Conservation (phyloP, 2,329 filamentous ascomycete species). For the Aspergillus sclerotialis region DNA sequence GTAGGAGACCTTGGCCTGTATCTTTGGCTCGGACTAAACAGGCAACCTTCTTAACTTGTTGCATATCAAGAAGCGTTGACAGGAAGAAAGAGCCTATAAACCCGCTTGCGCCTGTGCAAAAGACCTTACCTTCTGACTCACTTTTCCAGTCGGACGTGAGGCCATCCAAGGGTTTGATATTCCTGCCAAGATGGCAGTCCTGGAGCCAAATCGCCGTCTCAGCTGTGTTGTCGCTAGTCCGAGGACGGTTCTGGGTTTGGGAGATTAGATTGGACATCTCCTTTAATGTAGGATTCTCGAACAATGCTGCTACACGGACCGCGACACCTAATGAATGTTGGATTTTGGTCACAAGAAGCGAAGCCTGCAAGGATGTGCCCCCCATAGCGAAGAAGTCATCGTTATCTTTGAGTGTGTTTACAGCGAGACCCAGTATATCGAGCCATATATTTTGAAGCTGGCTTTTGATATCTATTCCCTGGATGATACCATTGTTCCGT, state of each 20-base stretch:
- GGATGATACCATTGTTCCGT: no score
- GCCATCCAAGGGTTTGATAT: conserved; percentile 2
- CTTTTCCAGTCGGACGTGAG: conserved; percentile 4
- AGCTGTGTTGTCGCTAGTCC: no score
- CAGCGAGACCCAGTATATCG: not conserved
- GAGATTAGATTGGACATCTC: no score
- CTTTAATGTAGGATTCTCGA: not conserved
- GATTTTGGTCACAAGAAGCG: not conserved
- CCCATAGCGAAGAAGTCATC: not conserved
- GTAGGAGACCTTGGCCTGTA: not conserved
- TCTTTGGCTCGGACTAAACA: conserved; percentile 11
- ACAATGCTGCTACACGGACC: not conserved
- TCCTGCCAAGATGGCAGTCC: conserved; percentile 4
- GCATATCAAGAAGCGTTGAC: conserved; percentile 2
- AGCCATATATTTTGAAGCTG: not conserved
- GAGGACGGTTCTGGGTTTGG: no score
- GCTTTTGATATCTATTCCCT: not conserved
- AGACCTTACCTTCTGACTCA: conserved; percentile 7
- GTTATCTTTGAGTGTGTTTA: not conserved
- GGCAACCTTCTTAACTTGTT: conserved; percentile 5
- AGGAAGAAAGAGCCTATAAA: conserved; percentile 11
- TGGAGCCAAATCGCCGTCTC: not conserved
- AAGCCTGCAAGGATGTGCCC: not conserved
- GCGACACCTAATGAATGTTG: not conserved
- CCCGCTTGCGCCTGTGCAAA: conserved; percentile 9